These are phyloP conservation scores for Baorangia bicolor DNA, from an alignment of 768 basidiomycete genomes.

Conservation along the genomic window DNA sequence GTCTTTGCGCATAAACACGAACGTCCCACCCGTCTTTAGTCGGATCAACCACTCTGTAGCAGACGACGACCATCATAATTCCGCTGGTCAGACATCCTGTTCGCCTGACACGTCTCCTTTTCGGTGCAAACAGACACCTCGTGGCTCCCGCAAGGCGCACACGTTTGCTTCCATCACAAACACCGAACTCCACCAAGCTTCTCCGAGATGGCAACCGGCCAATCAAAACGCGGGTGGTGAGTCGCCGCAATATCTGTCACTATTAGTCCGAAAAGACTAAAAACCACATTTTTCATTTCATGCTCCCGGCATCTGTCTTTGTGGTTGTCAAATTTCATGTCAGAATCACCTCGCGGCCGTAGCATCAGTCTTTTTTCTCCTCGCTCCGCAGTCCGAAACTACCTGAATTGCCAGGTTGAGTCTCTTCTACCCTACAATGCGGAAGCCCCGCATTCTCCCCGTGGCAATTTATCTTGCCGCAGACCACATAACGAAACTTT, in stretches of 20 bases:
- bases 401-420: slow-evolving; percentile 17
- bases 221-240: slow-evolving; percentile 32
- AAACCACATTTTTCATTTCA: slow-evolving; percentile 22
- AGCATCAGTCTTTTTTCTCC: slow-evolving; percentile 35
- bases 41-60: slow-evolving; percentile 18
- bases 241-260: slow-evolving; percentile 20
- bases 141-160: slow-evolving; percentile 32
- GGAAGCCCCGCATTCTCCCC: slow-evolving; percentile 31
- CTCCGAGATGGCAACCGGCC: slow-evolving; percentile 21
- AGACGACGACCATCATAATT: slow-evolving; percentile 14
- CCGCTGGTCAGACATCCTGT: slow-evolving; percentile 11
- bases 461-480: slow-evolving; percentile 25
- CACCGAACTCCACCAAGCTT: slow-evolving; percentile 30
- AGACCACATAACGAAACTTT: slow-evolving; percentile 26
- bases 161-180: slow-evolving; percentile 35
- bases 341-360: slow-evolving; percentile 32
- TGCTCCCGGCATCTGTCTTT: slow-evolving; percentile 18
- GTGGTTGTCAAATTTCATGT: slow-evolving; percentile 20
- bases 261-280: slow-evolving; percentile 17
- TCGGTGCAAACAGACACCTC: slow-evolving; percentile 25
- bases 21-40: slow-evolving; percentile 22
- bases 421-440: slow-evolving; percentile 31
- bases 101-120: slow-evolving; percentile 24
- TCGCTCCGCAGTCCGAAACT: slow-evolving; percentile 26
- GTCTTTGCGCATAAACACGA: slow-evolving; percentile 32